Evolutionary conservation across 2,329 filamentous ascomycete species (phyloP).

Genomic region (Colletotrichum aenigma): DNA sequence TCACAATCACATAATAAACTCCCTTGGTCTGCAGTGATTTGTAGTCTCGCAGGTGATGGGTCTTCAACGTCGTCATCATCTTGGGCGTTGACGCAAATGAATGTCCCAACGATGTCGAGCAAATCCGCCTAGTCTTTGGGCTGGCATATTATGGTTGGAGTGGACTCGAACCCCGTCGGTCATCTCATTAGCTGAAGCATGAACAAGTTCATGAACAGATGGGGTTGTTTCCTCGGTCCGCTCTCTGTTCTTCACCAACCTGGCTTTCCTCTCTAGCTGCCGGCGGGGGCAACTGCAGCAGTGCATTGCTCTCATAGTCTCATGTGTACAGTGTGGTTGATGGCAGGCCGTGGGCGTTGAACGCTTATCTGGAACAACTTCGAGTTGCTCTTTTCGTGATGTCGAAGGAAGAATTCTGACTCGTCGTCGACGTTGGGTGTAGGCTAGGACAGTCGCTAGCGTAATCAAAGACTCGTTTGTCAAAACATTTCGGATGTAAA

Average conservation of each 20-base stretch:
- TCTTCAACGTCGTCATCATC: background rate
- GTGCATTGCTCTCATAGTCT: too few relatives aligned
- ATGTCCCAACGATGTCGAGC: background rate
- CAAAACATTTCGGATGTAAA: background rate
- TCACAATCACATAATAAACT: background rate
- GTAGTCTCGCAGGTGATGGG: background rate
- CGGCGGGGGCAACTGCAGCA: too few relatives aligned
- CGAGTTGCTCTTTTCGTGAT: background rate
- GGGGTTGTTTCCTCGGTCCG: background rate
- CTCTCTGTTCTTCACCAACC: background rate
- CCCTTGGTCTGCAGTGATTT: background rate
- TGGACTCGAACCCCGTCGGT: accelerated
- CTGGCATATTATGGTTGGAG: background rate
- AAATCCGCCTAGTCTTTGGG: background rate
- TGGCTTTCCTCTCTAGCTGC: background rate
- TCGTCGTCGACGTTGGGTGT: background rate
- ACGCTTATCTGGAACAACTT: background rate
- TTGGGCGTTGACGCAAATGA: too few relatives aligned
- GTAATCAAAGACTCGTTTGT: background rate
- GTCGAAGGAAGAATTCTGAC: background rate
- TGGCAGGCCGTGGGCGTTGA: background rate
- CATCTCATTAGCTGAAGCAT: background rate
- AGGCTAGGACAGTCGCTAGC: background rate
- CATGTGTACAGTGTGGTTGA: background rate
- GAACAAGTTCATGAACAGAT: background rate